Evolutionary conservation across 1,284 basidiomycete species (phyloP).

Genomic region (Sphaerobolus stellatus): DNA sequence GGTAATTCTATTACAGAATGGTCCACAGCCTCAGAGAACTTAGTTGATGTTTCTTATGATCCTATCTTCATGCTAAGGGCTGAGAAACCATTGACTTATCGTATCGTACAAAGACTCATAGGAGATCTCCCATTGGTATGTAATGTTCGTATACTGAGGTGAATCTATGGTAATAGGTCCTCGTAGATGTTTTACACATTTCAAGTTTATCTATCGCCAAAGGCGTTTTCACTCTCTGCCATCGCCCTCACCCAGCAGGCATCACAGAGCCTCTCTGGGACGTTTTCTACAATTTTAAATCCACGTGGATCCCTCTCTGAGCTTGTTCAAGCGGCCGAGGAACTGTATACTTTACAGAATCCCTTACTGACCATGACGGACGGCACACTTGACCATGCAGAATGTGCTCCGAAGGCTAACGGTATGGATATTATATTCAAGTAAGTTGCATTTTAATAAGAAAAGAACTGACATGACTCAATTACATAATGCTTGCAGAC

Average conservation of each 20-base stretch:
- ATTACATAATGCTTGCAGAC: conserved; percentile 22
- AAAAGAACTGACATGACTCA: neutral
- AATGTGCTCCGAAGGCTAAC: neutral
- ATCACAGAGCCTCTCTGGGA: neutral
- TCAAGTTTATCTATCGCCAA: conserved; percentile 2
- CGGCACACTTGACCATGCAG: neutral
- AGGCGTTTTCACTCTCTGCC: conserved; percentile 6
- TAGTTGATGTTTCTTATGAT: conserved; percentile 8
- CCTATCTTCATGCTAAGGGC: neutral
- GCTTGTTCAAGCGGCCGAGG: too few species aligned
- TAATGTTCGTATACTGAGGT: neutral
- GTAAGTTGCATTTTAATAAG: conserved; percentile 22
- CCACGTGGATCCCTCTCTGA: too few species aligned
- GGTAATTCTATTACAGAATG: conserved; percentile 1
- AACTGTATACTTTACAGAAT: too few species aligned
- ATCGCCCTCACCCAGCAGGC: conserved; percentile 3
- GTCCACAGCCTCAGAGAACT: neutral
- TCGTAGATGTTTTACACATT: conserved; percentile 6
- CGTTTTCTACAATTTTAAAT: conserved; percentile 1
- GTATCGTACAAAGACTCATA: conserved; percentile 1
- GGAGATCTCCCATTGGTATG: neutral
- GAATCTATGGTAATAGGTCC: neutral
- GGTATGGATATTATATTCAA: conserved; percentile 19
- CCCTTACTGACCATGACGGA: conserved; percentile 4
- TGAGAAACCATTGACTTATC: neutral